Evolutionary conservation across 805 yeast genomes (phyloP), one percentile per base, ranked within the genome.

Genomic region (Teunomyces cretensis): DNA sequence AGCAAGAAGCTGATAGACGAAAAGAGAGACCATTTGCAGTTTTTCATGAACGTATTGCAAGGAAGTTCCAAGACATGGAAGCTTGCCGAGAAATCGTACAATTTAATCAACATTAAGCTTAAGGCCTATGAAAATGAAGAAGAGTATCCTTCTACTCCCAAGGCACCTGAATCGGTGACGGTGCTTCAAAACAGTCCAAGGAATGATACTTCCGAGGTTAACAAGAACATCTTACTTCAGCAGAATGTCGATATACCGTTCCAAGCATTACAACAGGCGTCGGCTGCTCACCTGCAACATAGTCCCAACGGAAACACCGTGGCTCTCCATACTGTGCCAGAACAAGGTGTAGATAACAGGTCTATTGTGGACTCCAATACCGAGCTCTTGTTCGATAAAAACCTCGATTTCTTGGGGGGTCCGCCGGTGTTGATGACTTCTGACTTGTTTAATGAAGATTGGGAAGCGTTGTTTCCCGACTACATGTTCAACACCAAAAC

Each of bases 391-490:
- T 53, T 53, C 33, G 65, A 61, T 36, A 59, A 60, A 40, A 56
- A 49, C 47, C 54, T 66, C 24, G 77, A 66, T 40, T 72, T 70
- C 50, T 70, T 76, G 49, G 80, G 80, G 3, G 80, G 80, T 2
- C 80, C 80, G 0, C 80, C 80, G 5, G 70, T 76, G 13, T 68
- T 75, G 44, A 74, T 76, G 79, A 74, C 78, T 1, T 71, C 79
- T 2, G 78, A 72, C 44, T 62, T 73, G 55, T 67, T 70, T 46
- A 65, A 68, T 44, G 75, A 72, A 49, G 78, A 73, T 49, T 76
- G 79, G 80, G 79, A 73, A 46, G 64, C 75, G 0, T 62, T 76
- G 44, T 75, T 76, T 51, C 79, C 79, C 1, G 79, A 74, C 52
- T 72, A 71, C 42, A 62, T 67, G 37, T 67, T 71, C 51, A 64